Conservation (phyloP, 2,329 filamentous ascomycete species). For the Pyrenochaeta sp. region DNA sequence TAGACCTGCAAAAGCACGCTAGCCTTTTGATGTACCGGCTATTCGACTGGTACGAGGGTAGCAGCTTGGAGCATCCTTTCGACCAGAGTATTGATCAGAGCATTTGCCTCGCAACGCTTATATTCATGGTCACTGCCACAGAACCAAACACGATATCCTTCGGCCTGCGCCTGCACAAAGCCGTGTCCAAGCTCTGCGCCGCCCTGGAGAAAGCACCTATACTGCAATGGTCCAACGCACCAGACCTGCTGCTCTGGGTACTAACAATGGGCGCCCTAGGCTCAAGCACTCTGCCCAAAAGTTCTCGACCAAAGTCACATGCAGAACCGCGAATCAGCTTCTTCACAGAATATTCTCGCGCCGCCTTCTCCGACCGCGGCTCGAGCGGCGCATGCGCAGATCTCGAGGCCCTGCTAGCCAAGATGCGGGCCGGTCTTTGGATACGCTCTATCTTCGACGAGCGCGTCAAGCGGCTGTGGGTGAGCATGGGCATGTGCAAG, state of each 20-base stretch:
- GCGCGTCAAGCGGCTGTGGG: constrained; percentile 26
- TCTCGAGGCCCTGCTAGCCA: constrained; percentile 23
- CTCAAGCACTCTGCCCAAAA: constrained; percentile 18
- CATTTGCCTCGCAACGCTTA: constrained; percentile 35
- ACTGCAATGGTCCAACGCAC: constrained; percentile 27
- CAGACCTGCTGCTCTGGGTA: constrained; percentile 39
- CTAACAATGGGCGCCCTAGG: constrained; percentile 40
- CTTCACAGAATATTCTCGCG: constrained; percentile 27
- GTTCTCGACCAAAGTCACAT: neutral
- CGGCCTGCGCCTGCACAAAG: constrained; percentile 25
- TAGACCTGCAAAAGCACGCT: constrained; percentile 44
- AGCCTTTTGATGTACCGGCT: constrained; percentile 36
- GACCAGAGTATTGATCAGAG: constrained; percentile 29
- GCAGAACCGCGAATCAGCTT: constrained; percentile 15
- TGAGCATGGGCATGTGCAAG: constrained; percentile 25
- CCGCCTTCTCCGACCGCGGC: constrained; percentile 15
- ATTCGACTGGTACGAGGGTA: constrained; percentile 33
- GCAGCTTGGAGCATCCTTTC: constrained; percentile 3
- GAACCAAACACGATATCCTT: constrained; percentile 26
- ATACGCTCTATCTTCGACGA: constrained; percentile 29
- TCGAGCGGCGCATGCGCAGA: constrained; percentile 14
- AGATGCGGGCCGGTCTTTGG: constrained; percentile 30
- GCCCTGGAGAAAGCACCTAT: constrained; percentile 22
- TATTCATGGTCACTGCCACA: constrained; percentile 35
- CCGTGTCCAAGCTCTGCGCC: constrained; percentile 29